Evolutionary conservation across 2,329 filamentous ascomycete genomes (phyloP).

Genomic region (Talaromyces sp.): DNA sequence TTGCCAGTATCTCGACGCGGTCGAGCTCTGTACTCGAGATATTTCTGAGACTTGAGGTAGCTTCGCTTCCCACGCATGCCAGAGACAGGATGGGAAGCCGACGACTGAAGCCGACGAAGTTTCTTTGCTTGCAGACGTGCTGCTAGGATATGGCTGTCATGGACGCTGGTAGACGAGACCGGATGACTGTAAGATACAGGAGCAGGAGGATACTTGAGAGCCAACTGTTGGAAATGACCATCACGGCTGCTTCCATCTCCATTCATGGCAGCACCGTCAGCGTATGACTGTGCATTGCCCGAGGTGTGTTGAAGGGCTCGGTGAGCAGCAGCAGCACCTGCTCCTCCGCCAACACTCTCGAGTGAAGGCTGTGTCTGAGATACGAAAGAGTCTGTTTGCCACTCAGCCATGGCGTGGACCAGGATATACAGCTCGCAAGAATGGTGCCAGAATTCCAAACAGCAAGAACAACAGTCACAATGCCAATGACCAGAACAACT

Average conservation of each 20-base stretch:
- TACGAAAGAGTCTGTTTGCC: slow-evolving; percentile 35
- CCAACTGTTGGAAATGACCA: slow-evolving; percentile 30
- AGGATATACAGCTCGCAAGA: slow-evolving; percentile 32
- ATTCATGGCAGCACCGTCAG: slow-evolving; percentile 24
- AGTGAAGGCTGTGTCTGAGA: slow-evolving; percentile 29
- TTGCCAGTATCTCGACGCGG: slow-evolving; percentile 39
- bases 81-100: slow-evolving; percentile 20
- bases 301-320: slow-evolving; percentile 38
- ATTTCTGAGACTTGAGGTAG: slow-evolving; percentile 39
- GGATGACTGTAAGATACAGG: slow-evolving; percentile 21
- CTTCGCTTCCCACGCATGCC: slow-evolving; percentile 18
- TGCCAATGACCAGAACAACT: slow-evolving; percentile 32
- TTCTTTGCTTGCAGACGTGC: slow-evolving; percentile 30
- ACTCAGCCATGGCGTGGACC: slow-evolving; percentile 35
- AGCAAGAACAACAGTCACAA: slow-evolving; percentile 26
- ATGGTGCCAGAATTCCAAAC: slow-evolving; percentile 34
- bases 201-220: slow-evolving; percentile 31
- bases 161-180: slow-evolving; percentile 20
- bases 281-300: slow-evolving; percentile 39
- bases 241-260: slow-evolving; percentile 23
- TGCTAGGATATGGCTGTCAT: slow-evolving; percentile 20
- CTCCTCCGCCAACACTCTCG: slow-evolving; percentile 22
- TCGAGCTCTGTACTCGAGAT: slow-evolving; percentile 38
- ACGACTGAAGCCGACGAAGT: slow-evolving; percentile 31
- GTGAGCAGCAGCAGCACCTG: slow-evolving; percentile 15